Evolutionary conservation across 139 green algal genomes (phyloP).

Genomic region (Chlamydomonas sphaeroides): DNA sequence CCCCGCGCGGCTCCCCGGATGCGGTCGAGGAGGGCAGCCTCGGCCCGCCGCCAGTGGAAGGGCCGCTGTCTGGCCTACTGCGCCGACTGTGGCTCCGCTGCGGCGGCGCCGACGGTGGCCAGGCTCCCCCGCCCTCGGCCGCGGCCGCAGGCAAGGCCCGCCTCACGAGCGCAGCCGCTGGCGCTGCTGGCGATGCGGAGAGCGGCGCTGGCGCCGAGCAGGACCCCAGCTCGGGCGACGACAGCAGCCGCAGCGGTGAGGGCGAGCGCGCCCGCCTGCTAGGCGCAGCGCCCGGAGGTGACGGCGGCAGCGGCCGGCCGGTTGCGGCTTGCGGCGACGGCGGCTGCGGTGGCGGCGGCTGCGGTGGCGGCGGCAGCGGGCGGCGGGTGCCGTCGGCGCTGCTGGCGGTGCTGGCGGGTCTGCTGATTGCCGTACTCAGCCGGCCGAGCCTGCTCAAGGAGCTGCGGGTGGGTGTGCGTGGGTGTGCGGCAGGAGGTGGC

Average conservation of each 20-base stretch:
- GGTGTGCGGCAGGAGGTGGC: no score
- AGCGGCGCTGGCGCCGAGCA: no score
- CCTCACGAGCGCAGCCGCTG: no score
- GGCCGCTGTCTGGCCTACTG: neutral
- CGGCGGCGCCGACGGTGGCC: neutral
- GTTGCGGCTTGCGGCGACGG: neutral
- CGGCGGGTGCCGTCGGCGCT: conserved; percentile 66
- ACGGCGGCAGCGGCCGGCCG: no score
- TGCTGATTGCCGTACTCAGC: conserved; percentile 59
- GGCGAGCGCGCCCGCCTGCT: no score
- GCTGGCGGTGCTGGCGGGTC: conserved; percentile 71
- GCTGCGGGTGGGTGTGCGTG: conserved; percentile 59
- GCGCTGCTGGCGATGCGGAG: no score
- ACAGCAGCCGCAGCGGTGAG: no score
- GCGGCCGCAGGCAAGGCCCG: no score
- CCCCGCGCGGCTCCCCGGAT: neutral
- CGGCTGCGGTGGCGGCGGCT: conserved; percentile 6
- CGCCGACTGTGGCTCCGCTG: neutral
- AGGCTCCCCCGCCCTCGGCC: no score
- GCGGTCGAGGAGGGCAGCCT: neutral
- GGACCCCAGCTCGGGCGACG: no score
- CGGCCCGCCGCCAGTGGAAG: conserved; percentile 8
- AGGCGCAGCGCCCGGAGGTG: no score
- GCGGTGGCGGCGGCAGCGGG: neutral
- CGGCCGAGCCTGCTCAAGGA: conserved; percentile 44